Base-by-base conservation (phyloP, 73 alveolate species). In the Paramecium sonneborni region DNA sequence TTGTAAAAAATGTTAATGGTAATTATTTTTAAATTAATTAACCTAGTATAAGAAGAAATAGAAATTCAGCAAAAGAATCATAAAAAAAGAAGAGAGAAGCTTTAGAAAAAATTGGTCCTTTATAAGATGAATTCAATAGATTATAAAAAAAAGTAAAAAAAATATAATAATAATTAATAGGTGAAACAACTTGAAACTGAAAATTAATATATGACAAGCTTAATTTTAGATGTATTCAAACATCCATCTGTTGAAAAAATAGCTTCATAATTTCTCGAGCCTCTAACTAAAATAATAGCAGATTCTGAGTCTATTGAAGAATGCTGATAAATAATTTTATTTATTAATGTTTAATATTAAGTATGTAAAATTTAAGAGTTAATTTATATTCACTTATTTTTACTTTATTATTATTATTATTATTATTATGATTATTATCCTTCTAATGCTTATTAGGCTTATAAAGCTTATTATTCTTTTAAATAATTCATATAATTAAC, bases 11-110 rank as follows among this genome's bases (percentile, higher is more conserved):
- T 88, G 94, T 15, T 43, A 88, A 72, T 88, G 94, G 94, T 88
- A 88, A 56, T 23, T 15, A 35, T 39, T 23, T 1, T 52, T 4
- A 23, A 2, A 23, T 28, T 14, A 70, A 11, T 20, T 10, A 15
- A 18, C 1, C 15, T 88, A 88, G 94, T 26, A 72, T 88, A 34
- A 88, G 94, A 70, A 88, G 94, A 44, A 88, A 88, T 43, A 88
- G 94, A 88, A 88, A 88, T 72, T 88, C 94, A 35, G 94, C 94
- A 24, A 88, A 88, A 28, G 94, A 88, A 52, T 88, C 94, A 14
- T 30, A 88, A 52, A 88, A 88, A 72, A 88, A 88, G 90, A 88
- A 88, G 30, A 88, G 91, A 70, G 94, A 88, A 38, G 94, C 94
- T 0, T 72, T 88, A 20, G 84, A 88, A 46, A 43, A 88, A 62